phyloP scores from a whole-genome alignment of 768 basidiomycete species.

The Leccinellum rugosiceps region DNA sequence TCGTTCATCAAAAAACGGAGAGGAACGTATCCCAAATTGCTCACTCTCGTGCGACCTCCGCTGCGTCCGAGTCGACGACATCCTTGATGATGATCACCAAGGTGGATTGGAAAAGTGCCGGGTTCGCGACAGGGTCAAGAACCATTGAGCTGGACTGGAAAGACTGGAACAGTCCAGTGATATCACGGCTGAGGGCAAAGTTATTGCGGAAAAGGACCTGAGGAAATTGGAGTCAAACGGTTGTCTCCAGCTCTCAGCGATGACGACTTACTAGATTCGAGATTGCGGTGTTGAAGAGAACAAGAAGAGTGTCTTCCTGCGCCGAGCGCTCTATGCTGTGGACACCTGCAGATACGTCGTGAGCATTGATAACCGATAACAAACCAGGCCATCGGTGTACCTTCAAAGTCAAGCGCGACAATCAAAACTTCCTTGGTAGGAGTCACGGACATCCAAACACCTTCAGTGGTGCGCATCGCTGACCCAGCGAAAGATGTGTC shows the following conservation, averaged over 20 bases:
- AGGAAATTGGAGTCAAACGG: not conserved
- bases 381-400: slow-evolving; percentile 20
- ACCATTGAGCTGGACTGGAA: slow-evolving; percentile 56
- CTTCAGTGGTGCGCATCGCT: slow-evolving; percentile 63
- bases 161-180: slow-evolving; percentile 57
- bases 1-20: not conserved
- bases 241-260: not conserved
- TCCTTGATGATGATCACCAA: slow-evolving; percentile 68
- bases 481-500: slow-evolving; percentile 65
- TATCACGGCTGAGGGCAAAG: slow-evolving; percentile 60
- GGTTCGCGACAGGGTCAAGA: slow-evolving; percentile 56
- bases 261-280: slow-evolving; percentile 50
- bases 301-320: slow-evolving; percentile 62
- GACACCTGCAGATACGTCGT: slow-evolving; percentile 40
- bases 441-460: slow-evolving; percentile 65
- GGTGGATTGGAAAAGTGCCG: slow-evolving; percentile 54
- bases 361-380: not conserved
- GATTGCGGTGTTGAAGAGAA: slow-evolving; percentile 63
- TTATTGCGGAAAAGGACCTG: slow-evolving; percentile 67
- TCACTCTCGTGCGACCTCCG: slow-evolving; percentile 57
- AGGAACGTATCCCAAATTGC: slow-evolving; percentile 8
- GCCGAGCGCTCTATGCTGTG: slow-evolving; percentile 61
- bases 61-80: slow-evolving; percentile 58
- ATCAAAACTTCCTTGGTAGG: slow-evolving; percentile 53
- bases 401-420: slow-evolving; percentile 68